Base-by-base conservation (phyloP, 23 red algal species). In the Gracilaria domingensis region DNA sequence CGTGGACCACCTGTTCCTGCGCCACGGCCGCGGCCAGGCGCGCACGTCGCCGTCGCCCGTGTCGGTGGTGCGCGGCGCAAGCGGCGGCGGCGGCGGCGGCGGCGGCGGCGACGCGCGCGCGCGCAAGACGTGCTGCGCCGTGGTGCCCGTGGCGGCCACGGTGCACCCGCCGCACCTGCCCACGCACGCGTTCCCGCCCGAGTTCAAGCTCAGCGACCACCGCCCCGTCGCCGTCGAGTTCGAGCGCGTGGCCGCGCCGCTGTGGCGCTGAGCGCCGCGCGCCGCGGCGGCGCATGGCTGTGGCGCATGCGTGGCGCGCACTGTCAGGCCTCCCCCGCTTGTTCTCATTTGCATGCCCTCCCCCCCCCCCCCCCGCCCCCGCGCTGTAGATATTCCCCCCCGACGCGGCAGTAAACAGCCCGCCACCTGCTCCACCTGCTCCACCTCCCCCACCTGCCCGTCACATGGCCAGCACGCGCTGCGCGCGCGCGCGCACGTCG, bases 1-100 rank as follows among this genome's bases (percentile, higher is more conserved):
- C 37, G 84, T 88, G 24, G 84, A 88, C 21, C 84, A 88, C 61
- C 69, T 88, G 45, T 88, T 88, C 37, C 48, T 88, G 66, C 45
- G 66, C 28, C 66, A 78, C 67, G 67, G 66, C 21, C 42, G 37
- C 26, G 84, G 16, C 12, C 1, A 24, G 26, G 36, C 36, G 56
- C 65, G 84, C 23, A 56, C 20, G 26, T 50, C 66, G 20, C 55
- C 66, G 47, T 64, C 65, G 65, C 58, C 64, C 56, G 58, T 45
- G 44, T 58, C 59, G 51, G 35, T 65, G 23, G 58, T 48, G 60
- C 42, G 60, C 40, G n/a, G n/a, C n/a, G n/a, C 24, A 20, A 6
- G 34, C 21, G 18, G 59, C 33, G 21, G 28, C 25, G 16, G 34
- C 42, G 5, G 11, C 42, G 4, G 42, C 42, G 4, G 11, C 42